Conservation (phyloP, 2,329 filamentous ascomycete species). For the Furcasterigmium furcatum region DNA sequence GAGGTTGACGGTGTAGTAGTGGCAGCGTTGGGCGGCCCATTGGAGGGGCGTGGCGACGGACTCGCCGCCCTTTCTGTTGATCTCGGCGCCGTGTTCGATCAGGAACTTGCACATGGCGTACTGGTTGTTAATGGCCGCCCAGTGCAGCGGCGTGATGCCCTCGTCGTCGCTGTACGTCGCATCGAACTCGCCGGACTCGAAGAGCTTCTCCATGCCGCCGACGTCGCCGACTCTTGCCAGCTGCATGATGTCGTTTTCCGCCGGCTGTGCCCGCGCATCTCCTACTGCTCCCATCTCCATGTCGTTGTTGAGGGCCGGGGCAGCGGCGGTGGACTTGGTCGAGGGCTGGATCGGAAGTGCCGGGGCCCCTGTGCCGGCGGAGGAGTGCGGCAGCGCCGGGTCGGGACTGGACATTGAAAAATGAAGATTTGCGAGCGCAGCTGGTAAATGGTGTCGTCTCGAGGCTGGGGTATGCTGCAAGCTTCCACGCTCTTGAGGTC, state of each 20-base stretch:
- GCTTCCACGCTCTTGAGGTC: too few species aligned
- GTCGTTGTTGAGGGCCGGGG: slow-evolving; percentile 55
- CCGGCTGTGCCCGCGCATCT: slow-evolving; percentile 23
- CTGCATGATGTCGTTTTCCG: slow-evolving; percentile 89
- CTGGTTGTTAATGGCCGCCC: slow-evolving; percentile 99
- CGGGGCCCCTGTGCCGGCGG: slow-evolving; percentile 28
- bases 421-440: too few species aligned
- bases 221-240: slow-evolving; percentile 86
- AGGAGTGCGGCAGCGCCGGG: too few species aligned
- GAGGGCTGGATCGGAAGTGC: slow-evolving; percentile 51
- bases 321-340: slow-evolving; percentile 48
- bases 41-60: slow-evolving; percentile 91
- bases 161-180: slow-evolving; percentile 85
- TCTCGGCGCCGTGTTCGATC: slow-evolving; percentile 77
- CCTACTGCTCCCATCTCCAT: slow-evolving; percentile 52
- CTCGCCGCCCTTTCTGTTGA: slow-evolving; percentile 94
- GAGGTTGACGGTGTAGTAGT: slow-evolving; percentile 94
- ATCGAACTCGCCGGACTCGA: slow-evolving; percentile 77
- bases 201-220: slow-evolving; percentile 81
- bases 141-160: slow-evolving; percentile 94
- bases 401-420: too few species aligned
- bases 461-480: too few species aligned
- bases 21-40: slow-evolving; percentile 94
- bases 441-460: too few species aligned
- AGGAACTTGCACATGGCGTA: slow-evolving; percentile 97